Evolutionary conservation across 345 rosid genomes (phyloP).

Genomic region (Cardamine resedifolia): DNA sequence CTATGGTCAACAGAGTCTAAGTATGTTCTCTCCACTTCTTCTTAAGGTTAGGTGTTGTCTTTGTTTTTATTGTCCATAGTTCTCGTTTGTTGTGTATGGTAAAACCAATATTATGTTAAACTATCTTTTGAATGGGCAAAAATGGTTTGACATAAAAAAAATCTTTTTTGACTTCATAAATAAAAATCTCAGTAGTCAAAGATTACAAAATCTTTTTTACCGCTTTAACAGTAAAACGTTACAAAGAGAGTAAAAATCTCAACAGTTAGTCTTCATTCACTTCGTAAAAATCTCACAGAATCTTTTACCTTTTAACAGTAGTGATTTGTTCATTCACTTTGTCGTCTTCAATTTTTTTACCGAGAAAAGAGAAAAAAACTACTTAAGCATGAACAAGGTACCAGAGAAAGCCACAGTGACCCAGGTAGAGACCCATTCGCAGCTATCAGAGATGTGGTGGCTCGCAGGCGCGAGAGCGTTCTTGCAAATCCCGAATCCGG

Average conservation of each 20-base stretch:
- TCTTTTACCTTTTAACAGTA: background rate
- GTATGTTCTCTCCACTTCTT: background rate
- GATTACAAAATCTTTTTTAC: slow-evolving; percentile 8
- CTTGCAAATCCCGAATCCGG: slow-evolving; percentile 22
- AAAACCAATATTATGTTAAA: slow-evolving; percentile 5
- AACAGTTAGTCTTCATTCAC: too few relatives aligned
- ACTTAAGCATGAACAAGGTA: background rate
- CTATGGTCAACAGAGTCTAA: background rate
- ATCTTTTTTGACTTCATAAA: background rate
- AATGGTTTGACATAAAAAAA: background rate
- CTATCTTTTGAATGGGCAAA: background rate
- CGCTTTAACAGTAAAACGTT: background rate
- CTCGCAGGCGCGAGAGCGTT: background rate
- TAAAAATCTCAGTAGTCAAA: background rate
- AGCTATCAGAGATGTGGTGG: background rate
- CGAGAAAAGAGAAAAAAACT: background rate
- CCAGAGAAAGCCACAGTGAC: background rate
- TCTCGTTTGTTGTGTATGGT: slow-evolving; percentile 25
- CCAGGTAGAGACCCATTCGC: background rate
- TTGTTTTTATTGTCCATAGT: slow-evolving; percentile 20
- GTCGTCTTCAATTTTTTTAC: background rate
- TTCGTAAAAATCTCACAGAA: background rate
- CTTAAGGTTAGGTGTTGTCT: slow-evolving; percentile 8
- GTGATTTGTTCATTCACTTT: background rate
- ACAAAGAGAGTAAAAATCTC: background rate